phyloP scores from a whole-genome alignment of 225 moss, liverwort and hornwort genomes.

The Climacium dendroides region DNA sequence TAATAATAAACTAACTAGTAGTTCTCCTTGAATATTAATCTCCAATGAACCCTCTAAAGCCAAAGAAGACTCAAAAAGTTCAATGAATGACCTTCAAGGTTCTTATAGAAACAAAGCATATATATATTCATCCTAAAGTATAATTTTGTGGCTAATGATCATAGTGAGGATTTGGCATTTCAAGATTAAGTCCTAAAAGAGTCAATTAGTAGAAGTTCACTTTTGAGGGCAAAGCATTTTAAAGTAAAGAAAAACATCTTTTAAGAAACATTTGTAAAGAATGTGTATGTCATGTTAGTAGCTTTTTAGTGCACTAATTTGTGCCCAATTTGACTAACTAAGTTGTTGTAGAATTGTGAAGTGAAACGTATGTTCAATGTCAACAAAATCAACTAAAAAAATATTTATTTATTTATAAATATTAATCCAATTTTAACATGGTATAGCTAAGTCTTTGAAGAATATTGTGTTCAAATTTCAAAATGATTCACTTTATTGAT shows the following conservation, averaged over 20 bases:
- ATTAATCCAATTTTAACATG: background rate
- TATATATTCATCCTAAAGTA: too few species aligned
- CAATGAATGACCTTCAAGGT: background rate
- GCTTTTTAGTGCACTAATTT: background rate
- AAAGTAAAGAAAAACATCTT: background rate
- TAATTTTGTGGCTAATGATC: background rate
- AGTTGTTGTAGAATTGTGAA: background rate
- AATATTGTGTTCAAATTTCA: background rate
- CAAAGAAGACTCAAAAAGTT: background rate
- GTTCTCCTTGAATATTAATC: background rate
- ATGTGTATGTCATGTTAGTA: background rate
- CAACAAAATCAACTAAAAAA: background rate
- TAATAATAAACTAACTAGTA: fast-evolving
- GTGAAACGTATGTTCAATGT: background rate
- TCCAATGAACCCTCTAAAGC: fast-evolving
- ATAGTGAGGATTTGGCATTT: fast-evolving
- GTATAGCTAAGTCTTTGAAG: background rate
- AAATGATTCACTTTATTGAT: background rate
- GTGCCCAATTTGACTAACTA: too few species aligned
- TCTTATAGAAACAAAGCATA: too few species aligned
- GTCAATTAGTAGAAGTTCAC: background rate
- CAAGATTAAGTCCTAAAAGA: fast-evolving
- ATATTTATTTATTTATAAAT: too few species aligned
- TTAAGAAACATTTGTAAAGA: background rate
- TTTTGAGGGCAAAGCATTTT: background rate